A percentile compares a stretch with the other conserved stretches of the same genome.
Conservation (phyloP, 805 yeast genomes). For the Tetrapisispora nanseiensis region DNA sequence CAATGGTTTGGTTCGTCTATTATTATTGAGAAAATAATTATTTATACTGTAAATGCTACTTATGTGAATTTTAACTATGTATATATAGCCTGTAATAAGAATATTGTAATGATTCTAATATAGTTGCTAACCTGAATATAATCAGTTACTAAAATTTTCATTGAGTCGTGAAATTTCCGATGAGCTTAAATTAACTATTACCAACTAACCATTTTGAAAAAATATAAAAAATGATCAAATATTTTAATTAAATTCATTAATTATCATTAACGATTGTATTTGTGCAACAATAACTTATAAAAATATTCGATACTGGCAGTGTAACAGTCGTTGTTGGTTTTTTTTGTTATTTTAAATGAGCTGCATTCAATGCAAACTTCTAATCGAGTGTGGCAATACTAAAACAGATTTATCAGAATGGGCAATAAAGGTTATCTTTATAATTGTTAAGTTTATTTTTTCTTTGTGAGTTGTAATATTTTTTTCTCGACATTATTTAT, state of each 20-base stretch:
- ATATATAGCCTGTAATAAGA: neutral
- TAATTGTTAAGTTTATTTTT: neutral
- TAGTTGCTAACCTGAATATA: neutral
- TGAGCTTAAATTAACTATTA: neutral
- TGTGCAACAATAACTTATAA: too few species aligned
- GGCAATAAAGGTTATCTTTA: too few species aligned
- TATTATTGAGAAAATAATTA: neutral
- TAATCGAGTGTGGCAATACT: too few species aligned
- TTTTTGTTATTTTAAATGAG: too few species aligned
- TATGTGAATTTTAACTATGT: neutral
- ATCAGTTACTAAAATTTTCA: neutral
- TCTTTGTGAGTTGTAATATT: slow-evolving; percentile 7
- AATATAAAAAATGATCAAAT: too few species aligned
- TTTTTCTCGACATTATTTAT: slow-evolving; percentile 16
- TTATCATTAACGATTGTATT: too few species aligned
- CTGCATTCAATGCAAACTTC: too few species aligned
- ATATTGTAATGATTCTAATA: neutral
- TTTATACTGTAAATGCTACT: neutral
- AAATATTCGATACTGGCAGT: too few species aligned
- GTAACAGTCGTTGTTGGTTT: too few species aligned
- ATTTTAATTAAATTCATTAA: too few species aligned
- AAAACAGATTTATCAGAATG: too few species aligned
- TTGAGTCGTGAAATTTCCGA: neutral
- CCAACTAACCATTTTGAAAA: too few species aligned
- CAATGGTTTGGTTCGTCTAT: neutral